Conservation (phyloP, 164 flowering plant genomes). For the Tinospora cordifolia region DNA sequence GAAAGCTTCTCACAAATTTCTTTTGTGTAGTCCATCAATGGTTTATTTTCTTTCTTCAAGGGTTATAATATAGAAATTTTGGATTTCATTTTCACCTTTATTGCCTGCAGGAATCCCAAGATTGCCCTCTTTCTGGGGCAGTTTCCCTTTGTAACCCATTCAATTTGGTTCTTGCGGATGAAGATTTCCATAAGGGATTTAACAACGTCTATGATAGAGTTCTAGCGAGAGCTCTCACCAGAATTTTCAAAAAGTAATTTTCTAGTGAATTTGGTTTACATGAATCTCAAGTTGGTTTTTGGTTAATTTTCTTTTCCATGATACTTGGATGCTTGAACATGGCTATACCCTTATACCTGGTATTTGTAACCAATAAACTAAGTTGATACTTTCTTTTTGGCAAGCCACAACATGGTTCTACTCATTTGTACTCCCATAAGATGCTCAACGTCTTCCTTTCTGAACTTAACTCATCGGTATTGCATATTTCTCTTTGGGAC, state of each 20-base stretch:
- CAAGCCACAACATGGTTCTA: too few relatives aligned
- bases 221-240: conserved; percentile 57
- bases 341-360: not conserved
- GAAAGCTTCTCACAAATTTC: not conserved
- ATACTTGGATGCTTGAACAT: not conserved
- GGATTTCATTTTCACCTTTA: conserved; percentile 2
- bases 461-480: not conserved
- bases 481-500: not conserved
- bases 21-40: not conserved
- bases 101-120: conserved; percentile 62
- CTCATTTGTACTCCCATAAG: not conserved
- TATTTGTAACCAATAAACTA: not conserved
- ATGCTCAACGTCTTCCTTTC: not conserved
- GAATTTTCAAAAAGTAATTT: conserved; percentile 66
- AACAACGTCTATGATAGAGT: conserved; percentile 80
- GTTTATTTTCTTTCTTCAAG: not conserved
- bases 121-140: conserved; percentile 78
- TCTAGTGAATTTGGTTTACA: conserved; percentile 7
- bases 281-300: not conserved
- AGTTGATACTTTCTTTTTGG: not conserved
- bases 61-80: conserved; percentile 9
- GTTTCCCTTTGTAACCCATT: conserved; percentile 95
- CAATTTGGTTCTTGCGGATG: conserved; percentile 80
- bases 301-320: not conserved
- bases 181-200: conserved; percentile 79